These are phyloP conservation scores for Sordariomycetes sp. DNA, from an alignment of 2,329 filamentous ascomycete genomes.

Conservation along the genomic window DNA sequence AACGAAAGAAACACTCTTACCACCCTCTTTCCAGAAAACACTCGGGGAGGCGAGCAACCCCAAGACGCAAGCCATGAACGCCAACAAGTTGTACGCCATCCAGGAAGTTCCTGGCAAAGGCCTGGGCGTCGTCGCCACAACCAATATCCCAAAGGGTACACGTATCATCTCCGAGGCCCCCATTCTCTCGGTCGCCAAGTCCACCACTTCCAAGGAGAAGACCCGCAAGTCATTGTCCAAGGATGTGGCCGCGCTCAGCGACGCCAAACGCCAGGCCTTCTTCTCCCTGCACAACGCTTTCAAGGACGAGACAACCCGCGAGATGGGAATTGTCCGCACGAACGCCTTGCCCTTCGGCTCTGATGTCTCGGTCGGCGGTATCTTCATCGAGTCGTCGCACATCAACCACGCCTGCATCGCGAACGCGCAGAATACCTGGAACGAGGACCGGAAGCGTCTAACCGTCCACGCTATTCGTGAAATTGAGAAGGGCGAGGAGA, in stretches of 20 bases:
- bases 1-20: too few relatives aligned
- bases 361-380: constrained; percentile 6
- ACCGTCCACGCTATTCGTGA: constrained; percentile 14
- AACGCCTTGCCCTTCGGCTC: background rate
- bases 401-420: constrained; percentile 18
- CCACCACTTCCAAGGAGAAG: background rate
- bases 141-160: constrained; percentile 8
- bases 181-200: background rate
- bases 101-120: constrained; percentile 8
- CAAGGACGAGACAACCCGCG: background rate
- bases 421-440: constrained; percentile 16
- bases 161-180: constrained; percentile 9
- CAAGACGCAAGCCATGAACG: too few relatives aligned
- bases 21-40: too few relatives aligned
- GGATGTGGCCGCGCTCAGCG: background rate
- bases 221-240: background rate
- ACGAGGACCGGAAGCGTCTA: constrained; percentile 7
- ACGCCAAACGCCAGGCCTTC: background rate
- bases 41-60: too few relatives aligned
- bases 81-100: too few relatives aligned
- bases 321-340: background rate
- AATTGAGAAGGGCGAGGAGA: constrained; percentile 14
- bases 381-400: constrained; percentile 12
- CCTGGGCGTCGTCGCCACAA: constrained; percentile 6
- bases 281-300: background rate